Conservation (phyloP, 2,329 filamentous ascomycete genomes). For the Alternaria infectoria region DNA sequence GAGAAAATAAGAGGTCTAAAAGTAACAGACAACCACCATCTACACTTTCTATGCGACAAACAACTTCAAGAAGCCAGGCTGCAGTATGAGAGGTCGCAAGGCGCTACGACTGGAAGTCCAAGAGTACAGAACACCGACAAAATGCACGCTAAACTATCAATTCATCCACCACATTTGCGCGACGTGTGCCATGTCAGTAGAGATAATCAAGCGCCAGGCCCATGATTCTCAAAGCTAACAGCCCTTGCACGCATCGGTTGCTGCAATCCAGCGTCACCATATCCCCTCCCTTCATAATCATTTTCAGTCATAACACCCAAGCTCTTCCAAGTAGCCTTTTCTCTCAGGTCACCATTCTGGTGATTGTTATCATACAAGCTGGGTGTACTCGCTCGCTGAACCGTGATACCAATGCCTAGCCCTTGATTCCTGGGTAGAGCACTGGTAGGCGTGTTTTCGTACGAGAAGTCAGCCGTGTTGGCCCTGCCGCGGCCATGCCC, state of each 20-base stretch:
- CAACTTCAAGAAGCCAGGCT: not conserved
- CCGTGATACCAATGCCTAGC: not conserved
- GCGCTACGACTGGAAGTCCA: not conserved
- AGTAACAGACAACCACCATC: not conserved
- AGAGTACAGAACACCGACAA: not conserved
- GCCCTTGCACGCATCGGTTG: not conserved
- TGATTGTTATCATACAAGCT: not conserved
- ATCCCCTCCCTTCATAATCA: not conserved
- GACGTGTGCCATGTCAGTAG: not conserved
- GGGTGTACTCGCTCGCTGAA: not conserved
- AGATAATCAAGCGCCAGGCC: not conserved
- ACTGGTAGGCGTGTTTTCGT: slow-evolving; percentile 10
- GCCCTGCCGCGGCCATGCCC: not conserved
- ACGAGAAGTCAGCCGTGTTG: slow-evolving; percentile 4
- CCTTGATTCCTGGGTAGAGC: not conserved
- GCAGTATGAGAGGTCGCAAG: not conserved
- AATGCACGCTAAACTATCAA: not conserved
- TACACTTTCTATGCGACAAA: not conserved
- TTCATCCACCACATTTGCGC: not conserved
- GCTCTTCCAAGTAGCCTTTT: not conserved
- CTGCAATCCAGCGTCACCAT: not conserved
- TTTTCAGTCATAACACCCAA: not conserved
- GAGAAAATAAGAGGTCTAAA: not conserved
- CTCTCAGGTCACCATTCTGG: not conserved
- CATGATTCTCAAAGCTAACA: not conserved